Evolutionary conservation across 2,329 filamentous ascomycete species (phyloP), one percentile per base, ranked within the genome.

Genomic region (Metarhizium album): DNA sequence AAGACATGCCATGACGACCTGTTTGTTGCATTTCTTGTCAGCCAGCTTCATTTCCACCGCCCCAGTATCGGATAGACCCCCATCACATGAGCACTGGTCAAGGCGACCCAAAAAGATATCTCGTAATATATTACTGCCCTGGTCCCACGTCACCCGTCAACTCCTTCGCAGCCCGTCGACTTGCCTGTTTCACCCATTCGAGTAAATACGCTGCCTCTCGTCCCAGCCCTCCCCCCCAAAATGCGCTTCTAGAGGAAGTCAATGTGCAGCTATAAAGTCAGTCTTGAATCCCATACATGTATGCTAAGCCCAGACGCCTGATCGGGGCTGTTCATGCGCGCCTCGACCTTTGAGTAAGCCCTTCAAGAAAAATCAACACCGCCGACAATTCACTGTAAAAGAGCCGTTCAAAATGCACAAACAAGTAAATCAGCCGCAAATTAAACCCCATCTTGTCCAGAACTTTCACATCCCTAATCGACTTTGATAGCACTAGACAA

Each of bases 401-500:
- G 38, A 42, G 38, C 18, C 5, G 22, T 18, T 11, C 27, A 24
- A 43, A 43, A 43, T 23, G 8, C 3, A 5, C 8, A 24, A 43
- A 43, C 3, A 18, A 23, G 16, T 24, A 13, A n/a, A 11, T 14
- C 13, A 16, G 4, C 7, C 13, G 16, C 13, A 14, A 35, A 13
- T 13, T 16, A 13, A 13, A 35, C 33, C 14, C 33, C 8, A 14
- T 43, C 13, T 43, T 23, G 40, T 13, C 18, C 40, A 43, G 13
- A 11, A 22, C 13, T 24, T 5, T 43, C 22, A 43, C 40, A 7
- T 37, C 29, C 31, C 51, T 53, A 78, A 53, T 77, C 75, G 23
- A 70, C 69, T 55, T 78, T 78, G 60, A 78, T 77, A 38, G 74
- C 74, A 50, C 74, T 78, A 51, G 22, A 40, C 4, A 7, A 18